These are phyloP conservation scores for Talaromyces sp. DNA, from an alignment of 2,329 filamentous ascomycete species.

Conservation along the genomic window DNA sequence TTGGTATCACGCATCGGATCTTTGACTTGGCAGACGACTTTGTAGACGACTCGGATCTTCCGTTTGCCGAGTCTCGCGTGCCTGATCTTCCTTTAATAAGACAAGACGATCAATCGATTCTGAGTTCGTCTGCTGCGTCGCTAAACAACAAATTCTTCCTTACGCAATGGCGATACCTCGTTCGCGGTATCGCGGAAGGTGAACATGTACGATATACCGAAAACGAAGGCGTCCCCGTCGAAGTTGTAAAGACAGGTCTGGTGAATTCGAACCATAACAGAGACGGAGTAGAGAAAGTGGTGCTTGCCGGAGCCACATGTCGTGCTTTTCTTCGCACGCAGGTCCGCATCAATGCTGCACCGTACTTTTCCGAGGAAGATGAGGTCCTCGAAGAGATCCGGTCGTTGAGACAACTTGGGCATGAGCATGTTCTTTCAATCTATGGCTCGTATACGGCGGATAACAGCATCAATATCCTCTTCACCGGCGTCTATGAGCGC, in stretches of 20 bases:
- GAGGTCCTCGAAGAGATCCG: constrained; percentile 39
- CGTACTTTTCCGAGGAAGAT: constrained; percentile 35
- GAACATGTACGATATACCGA: constrained; percentile 54
- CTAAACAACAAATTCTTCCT: constrained; percentile 56
- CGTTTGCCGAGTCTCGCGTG: constrained; percentile 52
- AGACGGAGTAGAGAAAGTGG: constrained; percentile 38
- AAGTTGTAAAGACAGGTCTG: constrained; percentile 29
- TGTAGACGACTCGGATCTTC: constrained; percentile 58
- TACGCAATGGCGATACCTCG: constrained; percentile 55
- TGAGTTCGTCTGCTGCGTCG: constrained; percentile 21
- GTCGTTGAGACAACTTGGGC: constrained; percentile 34
- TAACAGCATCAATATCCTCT: constrained; percentile 40
- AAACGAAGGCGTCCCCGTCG: constrained; percentile 57
- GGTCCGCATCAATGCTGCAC: constrained; percentile 33
- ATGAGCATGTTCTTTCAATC: constrained; percentile 42
- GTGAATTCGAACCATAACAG: constrained; percentile 23
- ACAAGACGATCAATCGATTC: constrained; percentile 31
- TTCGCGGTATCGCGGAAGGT: constrained; percentile 52
- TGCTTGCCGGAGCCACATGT: constrained; percentile 34
- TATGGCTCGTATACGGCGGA: constrained; percentile 43
- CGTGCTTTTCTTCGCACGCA: constrained; percentile 35
- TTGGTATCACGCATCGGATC: constrained; percentile 59
- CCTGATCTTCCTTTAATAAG: constrained; percentile 50
- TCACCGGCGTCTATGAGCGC: constrained; percentile 38
- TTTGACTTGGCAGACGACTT: constrained; percentile 58